Evolutionary conservation across 257 asterid genomes (phyloP), one percentile per base, ranked within the genome.

Genomic region (Scutellaria baicalensis): DNA sequence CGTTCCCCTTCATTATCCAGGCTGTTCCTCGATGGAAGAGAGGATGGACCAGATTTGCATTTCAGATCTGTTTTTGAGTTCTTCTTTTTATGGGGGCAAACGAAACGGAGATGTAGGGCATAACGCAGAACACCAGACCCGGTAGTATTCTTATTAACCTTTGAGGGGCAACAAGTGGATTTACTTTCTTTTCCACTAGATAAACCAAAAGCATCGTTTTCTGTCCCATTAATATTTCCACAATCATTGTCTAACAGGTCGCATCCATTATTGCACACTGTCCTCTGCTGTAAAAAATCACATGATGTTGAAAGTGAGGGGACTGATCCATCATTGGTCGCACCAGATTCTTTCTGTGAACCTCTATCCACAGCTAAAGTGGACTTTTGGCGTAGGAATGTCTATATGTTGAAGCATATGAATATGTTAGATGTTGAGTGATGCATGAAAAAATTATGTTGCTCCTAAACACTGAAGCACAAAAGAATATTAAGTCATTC

Each of bases 301-400:
- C 45, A 71, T 39, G 72, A 43, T 43, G 64, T 71, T 1, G 74
- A 50, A 38, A 66, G 39, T 3, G 68, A 39, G 47, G 82, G 78
- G 49, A 47, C 68, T 12, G 66, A 62, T 44, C 78, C 80, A 23
- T 72, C 79, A 40, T 72, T 88, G 33, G 69, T 81, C 44, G 55
- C 48, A 31, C 71, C 79, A 17, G 70, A 39, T 65, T 78, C 85
- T 75, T 79, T 83, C 54, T 70, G 80, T 51, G 80, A 85, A 52
- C 86, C 68, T 76, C 82, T 84, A 68, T 80, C 89, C 70, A 64
- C 72, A 21, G 84, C 86, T 79, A 91, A 79, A 77, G 89, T 86
- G 74, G 87, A 79, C 83, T 82, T 92, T 73, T 92, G 98, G 67
- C 97, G 95, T 66, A 92, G 82, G 80, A 89, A 89, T 35, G 98